A percentile compares a stretch with the other conserved stretches of the same genome.
Conservation (phyloP, 2,329 filamentous ascomycete genomes). For the Colletotrichum sansevieriae region DNA sequence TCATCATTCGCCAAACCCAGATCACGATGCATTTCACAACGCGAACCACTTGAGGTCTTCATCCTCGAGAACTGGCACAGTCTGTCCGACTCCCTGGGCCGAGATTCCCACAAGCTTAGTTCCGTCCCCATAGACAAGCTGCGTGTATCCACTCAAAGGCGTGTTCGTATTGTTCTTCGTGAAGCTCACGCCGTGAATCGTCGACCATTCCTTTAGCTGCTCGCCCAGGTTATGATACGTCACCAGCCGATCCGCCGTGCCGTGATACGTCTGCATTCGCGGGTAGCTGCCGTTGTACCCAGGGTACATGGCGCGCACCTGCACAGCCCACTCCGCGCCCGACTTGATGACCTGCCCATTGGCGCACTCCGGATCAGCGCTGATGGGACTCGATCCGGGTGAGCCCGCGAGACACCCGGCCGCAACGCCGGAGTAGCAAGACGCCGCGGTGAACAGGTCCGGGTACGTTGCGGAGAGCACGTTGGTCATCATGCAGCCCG, state of each 20-base stretch:
- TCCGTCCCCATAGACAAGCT: conserved; percentile 52
- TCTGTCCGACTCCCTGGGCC: conserved; percentile 49
- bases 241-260: conserved; percentile 53
- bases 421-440: conserved; percentile 51
- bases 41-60: conserved; percentile 43
- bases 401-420: conserved; percentile 49
- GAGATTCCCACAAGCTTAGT: conserved; percentile 49
- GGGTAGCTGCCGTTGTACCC: conserved; percentile 50
- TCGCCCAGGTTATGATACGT: conserved; percentile 46
- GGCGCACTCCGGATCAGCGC: conserved; percentile 54
- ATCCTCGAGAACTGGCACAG: conserved; percentile 46
- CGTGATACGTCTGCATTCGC: conserved; percentile 50
- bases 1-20: not conserved
- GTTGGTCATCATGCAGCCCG: conserved; percentile 54
- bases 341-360: conserved; percentile 55
- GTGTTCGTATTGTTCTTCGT: conserved; percentile 46
- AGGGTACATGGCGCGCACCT: conserved; percentile 52
- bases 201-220: conserved; percentile 45
- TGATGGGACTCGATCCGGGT: conserved; percentile 42
- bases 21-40: conserved; percentile 20
- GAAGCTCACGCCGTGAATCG: conserved; percentile 43
- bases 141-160: conserved; percentile 48
- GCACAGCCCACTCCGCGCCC: conserved; percentile 58
- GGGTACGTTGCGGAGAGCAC: conserved; percentile 52
- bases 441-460: conserved; percentile 51